Conservation (phyloP, 2,329 filamentous ascomycete species). For the Diaporthe capsici region DNA sequence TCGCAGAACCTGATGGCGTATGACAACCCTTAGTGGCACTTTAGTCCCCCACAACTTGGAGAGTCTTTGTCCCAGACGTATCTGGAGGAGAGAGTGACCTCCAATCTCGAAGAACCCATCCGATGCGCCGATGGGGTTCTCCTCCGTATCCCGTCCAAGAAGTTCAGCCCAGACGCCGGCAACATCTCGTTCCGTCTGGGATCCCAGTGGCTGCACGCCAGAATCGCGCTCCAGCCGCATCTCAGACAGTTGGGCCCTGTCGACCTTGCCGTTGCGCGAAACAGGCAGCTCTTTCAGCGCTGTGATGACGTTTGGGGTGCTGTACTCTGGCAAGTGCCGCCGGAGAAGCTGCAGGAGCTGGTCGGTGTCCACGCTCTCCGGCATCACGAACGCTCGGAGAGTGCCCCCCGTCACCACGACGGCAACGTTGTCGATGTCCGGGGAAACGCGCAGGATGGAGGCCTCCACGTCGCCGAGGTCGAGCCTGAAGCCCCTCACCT, state of each 20-base stretch:
- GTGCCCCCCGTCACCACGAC: neutral
- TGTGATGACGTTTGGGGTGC: neutral
- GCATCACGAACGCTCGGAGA: neutral
- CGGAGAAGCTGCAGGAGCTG: neutral
- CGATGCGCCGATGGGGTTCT: neutral
- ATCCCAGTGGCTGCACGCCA: neutral
- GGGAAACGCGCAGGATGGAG: neutral
- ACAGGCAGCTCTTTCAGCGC: neutral
- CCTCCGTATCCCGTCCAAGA: neutral
- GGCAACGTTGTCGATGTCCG: neutral
- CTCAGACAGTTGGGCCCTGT: neutral
- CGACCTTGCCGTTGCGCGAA: conserved; percentile 14
- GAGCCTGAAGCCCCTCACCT: conserved; percentile 4
- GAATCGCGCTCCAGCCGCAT: conserved; percentile 3
- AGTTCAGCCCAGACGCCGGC: neutral
- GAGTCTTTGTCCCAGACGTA: neutral
- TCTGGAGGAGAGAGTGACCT: conserved; percentile 8
- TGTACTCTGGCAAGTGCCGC: neutral
- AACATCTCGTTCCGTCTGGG: neutral
- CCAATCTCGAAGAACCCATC: conserved; percentile 13
- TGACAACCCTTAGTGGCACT: neutral
- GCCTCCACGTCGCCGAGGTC: conserved; percentile 10
- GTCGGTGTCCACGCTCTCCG: neutral
- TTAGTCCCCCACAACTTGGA: neutral
- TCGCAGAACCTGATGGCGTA: neutral